A percentile compares a stretch with the other conserved stretches of the same genome.
Conservation (phyloP, 768 basidiomycete genomes). For the Phallus indusiatus region DNA sequence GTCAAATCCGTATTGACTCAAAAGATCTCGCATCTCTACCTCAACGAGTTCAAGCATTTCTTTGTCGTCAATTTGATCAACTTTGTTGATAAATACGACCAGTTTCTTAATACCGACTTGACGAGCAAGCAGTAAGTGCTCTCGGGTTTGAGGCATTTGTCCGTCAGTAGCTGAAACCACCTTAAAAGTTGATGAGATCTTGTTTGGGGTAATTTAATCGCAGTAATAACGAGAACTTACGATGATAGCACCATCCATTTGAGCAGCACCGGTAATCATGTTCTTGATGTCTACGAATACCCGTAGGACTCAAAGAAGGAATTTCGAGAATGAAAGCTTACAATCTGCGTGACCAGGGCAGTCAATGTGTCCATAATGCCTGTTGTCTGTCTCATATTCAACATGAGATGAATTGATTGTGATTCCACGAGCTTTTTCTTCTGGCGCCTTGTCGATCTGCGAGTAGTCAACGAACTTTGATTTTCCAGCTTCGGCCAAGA, state of each 20-base stretch:
- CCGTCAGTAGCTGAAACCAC: conserved; percentile 97
- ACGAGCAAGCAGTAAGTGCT: conserved; percentile 93
- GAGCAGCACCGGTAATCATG: conserved; percentile 98
- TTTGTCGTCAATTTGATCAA: conserved; percentile 90
- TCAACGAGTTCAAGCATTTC: conserved; percentile 99
- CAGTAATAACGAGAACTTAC: conserved; percentile 22
- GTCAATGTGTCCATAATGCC: conserved; percentile 98
- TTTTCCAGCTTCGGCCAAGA: conserved; percentile 67
- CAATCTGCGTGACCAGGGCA: conserved; percentile 96
- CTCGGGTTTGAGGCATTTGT: conserved; percentile 99
- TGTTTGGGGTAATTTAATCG: background rate
- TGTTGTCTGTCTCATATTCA: conserved; percentile 85
- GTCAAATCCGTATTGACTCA: conserved; percentile 88
- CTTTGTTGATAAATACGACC: conserved; percentile 99
- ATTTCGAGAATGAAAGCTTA: conserved; percentile 26
- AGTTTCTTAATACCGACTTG: conserved; percentile 97
- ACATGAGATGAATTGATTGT: conserved; percentile 99
- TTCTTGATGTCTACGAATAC: conserved; percentile 72
- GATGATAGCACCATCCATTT: conserved; percentile 94
- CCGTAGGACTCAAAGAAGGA: conserved; percentile 8
- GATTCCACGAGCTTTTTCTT: conserved; percentile 99
- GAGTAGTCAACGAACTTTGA: conserved; percentile 90
- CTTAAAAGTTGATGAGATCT: background rate
- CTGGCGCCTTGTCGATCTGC: conserved; percentile 98
- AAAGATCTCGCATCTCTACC: conserved; percentile 99